Evolutionary conservation across 495 filamentous ascomycete genomes (phyloP), one percentile per base, ranked within the genome.

Genomic region (Hypoxylon cercidicola): DNA sequence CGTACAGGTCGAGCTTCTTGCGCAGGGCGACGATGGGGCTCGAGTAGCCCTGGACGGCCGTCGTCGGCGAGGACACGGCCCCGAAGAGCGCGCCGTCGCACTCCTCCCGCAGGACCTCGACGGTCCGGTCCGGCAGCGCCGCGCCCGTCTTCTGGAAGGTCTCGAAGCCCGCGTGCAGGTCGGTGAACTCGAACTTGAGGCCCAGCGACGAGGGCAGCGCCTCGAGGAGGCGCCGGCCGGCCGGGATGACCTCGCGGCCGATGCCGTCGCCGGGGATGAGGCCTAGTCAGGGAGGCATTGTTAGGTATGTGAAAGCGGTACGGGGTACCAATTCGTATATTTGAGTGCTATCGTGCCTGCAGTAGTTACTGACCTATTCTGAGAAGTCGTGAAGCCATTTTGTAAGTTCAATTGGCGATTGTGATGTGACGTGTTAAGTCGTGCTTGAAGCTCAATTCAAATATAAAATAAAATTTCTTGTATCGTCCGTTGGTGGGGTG

Each of bases 221-320:
- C 81, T 98, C 93, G 69, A 99, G 90, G 68, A 98, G 81, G 46
- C 87, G 87, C 55, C 93, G 90, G 58, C 94, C 95, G 52, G 95
- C 93, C 66, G 96, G 96, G 78, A 99, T 97, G 75, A 99, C 95
- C 80, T 99, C 95, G 72, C 91, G 91, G 76, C 95, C 95, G 78
- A 99, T 99, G 76, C 95, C 95, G 81, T 99, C 95, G 75, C 95
- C 95, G 76, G 95, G 92, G 71, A 98, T 97, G 74, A 99, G 90
- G 73, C 93, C 93, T 96, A 68, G 45, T 70, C 15, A n/a, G 46
- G 50, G 46, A 30, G 56, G 12, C 37, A 30, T 63, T 59, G 66
- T 48, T 43, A 41, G 46, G 21, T 4, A 44, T 47, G 8, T 11
- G 8, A n/a, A 15, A 4, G 39, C 16, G 13, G n/a, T 41, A n/a